phyloP scores from a whole-genome alignment of 805 yeast genomes.

The Starmera dryadoides region DNA sequence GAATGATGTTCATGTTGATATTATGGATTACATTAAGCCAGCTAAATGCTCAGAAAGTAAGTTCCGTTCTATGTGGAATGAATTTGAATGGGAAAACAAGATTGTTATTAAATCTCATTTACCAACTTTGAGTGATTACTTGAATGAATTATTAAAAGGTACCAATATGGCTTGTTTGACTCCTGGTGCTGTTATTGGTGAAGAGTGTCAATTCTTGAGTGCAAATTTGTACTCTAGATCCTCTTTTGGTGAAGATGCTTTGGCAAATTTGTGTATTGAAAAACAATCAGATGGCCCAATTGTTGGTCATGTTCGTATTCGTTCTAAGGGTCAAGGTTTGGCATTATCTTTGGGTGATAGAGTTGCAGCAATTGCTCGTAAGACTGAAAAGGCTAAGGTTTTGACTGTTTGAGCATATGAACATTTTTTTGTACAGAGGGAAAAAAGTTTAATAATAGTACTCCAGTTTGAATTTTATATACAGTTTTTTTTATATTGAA shows the following conservation, averaged over 20 bases:
- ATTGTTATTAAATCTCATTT: constrained; percentile 75
- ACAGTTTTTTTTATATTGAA: too few relatives aligned
- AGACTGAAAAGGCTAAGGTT: constrained; percentile 31
- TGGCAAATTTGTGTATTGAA: constrained; percentile 93
- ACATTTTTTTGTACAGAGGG: too few relatives aligned
- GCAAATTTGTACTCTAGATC: constrained; percentile 91
- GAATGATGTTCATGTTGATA: constrained; percentile 91
- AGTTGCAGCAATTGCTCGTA: constrained; percentile 76
- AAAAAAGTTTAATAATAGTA: too few relatives aligned
- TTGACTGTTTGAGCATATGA: constrained; percentile 23
- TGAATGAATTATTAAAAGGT: constrained; percentile 66
- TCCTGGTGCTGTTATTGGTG: constrained; percentile 84
- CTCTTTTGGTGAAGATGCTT: constrained; percentile 94
- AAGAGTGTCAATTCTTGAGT: constrained; percentile 84
- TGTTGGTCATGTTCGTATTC: constrained; percentile 90
- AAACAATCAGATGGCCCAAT: constrained; percentile 66
- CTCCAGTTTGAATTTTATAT: too few relatives aligned
- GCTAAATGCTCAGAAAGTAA: constrained; percentile 82
- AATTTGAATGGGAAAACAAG: constrained; percentile 99
- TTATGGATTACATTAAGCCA: constrained; percentile 96
- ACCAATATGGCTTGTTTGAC: constrained; percentile 95
- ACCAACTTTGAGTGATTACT: constrained; percentile 63
- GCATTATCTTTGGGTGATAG: constrained; percentile 93
- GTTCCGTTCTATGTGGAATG: constrained; percentile 98
- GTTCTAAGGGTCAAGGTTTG: constrained; percentile 96